These are phyloP conservation scores for Dictyostelium citrinum DNA, from an alignment of 78 protist species.

Conservation along the genomic window DNA sequence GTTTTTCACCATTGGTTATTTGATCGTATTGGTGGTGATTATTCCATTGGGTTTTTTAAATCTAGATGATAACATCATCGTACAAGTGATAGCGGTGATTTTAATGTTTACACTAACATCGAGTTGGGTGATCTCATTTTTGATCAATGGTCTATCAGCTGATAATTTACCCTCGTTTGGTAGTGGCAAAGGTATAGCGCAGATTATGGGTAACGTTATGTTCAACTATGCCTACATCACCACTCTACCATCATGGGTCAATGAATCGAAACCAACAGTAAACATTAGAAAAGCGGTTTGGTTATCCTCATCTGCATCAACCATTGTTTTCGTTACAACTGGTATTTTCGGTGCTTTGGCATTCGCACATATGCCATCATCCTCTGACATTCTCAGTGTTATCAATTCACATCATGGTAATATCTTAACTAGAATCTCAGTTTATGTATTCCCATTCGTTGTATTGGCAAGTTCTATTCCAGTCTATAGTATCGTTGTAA, in stretches of 20 bases:
- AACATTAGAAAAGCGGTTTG: slow-evolving; percentile 31
- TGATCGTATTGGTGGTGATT: slow-evolving; percentile 59
- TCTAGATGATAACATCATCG: slow-evolving; percentile 72
- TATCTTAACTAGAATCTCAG: slow-evolving; percentile 27
- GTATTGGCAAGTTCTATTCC: slow-evolving; percentile 72
- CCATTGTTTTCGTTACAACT: background rate
- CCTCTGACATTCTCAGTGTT: slow-evolving; percentile 26
- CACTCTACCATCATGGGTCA: slow-evolving; percentile 61
- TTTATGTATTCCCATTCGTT: slow-evolving; percentile 71
- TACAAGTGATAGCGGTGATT: slow-evolving; percentile 48
- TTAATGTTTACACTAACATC: slow-evolving; percentile 14
- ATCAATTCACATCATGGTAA: slow-evolving; percentile 31
- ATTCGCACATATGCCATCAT: slow-evolving; percentile 5
- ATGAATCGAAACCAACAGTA: slow-evolving; percentile 62
- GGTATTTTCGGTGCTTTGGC: slow-evolving; percentile 52
- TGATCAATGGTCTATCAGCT: slow-evolving; percentile 33
- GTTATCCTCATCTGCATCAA: background rate
- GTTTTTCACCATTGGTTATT: slow-evolving; percentile 63
- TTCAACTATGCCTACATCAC: slow-evolving; percentile 76
- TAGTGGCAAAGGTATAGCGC: background rate
- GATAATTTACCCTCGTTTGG: slow-evolving; percentile 40
- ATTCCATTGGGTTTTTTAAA: slow-evolving; percentile 77
- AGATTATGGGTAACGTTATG: slow-evolving; percentile 69
- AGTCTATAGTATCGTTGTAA: slow-evolving; percentile 63
- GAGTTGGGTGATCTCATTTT: slow-evolving; percentile 41